Conservation (phyloP, 2,329 filamentous ascomycete species). For the Aspergillus hiratsukae region DNA sequence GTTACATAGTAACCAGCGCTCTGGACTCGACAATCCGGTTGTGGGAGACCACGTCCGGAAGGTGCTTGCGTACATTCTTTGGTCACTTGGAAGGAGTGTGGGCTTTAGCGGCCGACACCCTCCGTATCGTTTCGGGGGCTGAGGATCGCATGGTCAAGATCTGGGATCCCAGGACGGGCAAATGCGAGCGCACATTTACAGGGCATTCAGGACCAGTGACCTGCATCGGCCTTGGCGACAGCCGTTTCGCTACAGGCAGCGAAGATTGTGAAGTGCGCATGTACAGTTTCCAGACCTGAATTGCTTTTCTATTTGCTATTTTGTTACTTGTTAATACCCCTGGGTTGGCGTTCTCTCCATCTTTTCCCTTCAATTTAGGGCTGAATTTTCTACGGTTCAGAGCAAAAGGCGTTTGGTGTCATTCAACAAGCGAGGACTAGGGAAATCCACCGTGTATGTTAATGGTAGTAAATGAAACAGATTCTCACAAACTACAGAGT, state of each 20-base stretch:
- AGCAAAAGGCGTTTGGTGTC: not conserved
- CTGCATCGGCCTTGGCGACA: constrained; percentile 86
- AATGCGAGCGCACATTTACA: constrained; percentile 87
- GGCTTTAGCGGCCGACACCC: constrained; percentile 82
- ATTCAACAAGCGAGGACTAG: not conserved
- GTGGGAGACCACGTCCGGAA: constrained; percentile 81
- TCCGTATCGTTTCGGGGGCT: constrained; percentile 81
- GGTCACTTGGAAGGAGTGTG: constrained; percentile 95
- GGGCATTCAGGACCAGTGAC: constrained; percentile 89
- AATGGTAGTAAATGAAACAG: not conserved
- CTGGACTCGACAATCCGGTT: constrained; percentile 87
- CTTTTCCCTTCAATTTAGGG: not conserved
- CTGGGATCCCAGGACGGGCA: constrained; percentile 89
- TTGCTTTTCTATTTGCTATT: constrained; percentile 1
- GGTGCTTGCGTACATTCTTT: constrained; percentile 87
- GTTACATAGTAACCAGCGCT: constrained; percentile 89
- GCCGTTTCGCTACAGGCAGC: constrained; percentile 81
- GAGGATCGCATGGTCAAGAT: constrained; percentile 95
- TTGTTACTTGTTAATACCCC: constrained; percentile 1
- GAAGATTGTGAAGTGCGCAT: constrained; percentile 90
- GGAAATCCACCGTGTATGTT: not conserved
- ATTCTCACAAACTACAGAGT: not conserved
- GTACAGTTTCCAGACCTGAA: constrained; percentile 61
- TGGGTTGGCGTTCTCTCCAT: not conserved
- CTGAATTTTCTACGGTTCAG: not conserved